phyloP scores from a whole-genome alignment of 805 yeast genomes.

The Ogataea wickerhamii region DNA sequence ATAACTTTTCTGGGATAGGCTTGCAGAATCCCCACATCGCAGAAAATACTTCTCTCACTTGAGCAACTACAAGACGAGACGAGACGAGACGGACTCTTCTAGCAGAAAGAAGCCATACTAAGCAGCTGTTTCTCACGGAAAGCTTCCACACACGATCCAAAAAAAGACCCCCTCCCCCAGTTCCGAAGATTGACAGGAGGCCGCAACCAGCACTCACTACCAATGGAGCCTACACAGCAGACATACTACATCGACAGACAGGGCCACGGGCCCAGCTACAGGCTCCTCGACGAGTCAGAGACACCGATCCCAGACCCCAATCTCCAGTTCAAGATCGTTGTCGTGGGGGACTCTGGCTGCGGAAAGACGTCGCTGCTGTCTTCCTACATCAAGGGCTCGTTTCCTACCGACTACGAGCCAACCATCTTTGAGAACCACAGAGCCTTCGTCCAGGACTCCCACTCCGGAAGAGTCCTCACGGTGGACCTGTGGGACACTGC shows the following conservation, averaged over 20 bases:
- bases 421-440: constrained; percentile 95
- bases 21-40: not conserved
- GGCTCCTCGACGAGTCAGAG: constrained; percentile 21
- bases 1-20: constrained; percentile 3
- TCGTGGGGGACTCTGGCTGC: constrained; percentile 99
- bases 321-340: constrained; percentile 51
- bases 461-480: constrained; percentile 82
- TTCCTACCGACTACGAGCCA: constrained; percentile 96
- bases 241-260: constrained; percentile 16
- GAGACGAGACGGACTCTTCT: too few relatives aligned
- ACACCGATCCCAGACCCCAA: constrained; percentile 33
- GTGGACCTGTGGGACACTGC: constrained; percentile 95
- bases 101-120: too few relatives aligned
- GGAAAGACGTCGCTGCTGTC: constrained; percentile 95
- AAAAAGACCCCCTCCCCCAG: too few relatives aligned
- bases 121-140: too few relatives aligned
- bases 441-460: constrained; percentile 85
- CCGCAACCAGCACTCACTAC: too few relatives aligned
- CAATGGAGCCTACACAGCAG: constrained; percentile 4
- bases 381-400: constrained; percentile 91
- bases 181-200: too few relatives aligned
- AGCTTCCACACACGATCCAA: too few relatives aligned
- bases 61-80: not conserved
- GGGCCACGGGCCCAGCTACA: constrained; percentile 23
- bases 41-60: not conserved